phyloP scores from a whole-genome alignment of 257 asterid genomes.

The Misopates orontium region DNA sequence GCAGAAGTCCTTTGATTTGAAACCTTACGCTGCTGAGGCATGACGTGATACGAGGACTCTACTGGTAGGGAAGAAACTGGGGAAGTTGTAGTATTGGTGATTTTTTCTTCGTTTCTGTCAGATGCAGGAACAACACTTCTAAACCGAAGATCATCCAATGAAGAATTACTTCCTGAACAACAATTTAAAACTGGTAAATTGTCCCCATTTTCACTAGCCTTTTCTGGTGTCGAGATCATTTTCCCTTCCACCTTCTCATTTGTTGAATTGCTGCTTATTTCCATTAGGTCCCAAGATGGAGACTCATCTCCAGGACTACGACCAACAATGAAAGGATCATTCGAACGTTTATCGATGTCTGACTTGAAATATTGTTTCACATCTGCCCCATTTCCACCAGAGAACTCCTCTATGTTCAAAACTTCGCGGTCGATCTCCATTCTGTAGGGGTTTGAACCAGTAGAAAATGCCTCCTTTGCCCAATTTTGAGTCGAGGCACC shows the following conservation, averaged over 20 bases:
- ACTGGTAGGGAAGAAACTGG: background rate
- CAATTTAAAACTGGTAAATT: slow-evolving; percentile 6
- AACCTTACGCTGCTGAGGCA: background rate
- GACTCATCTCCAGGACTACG: slow-evolving; percentile 14
- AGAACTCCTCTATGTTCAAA: no score
- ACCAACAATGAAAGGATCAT: slow-evolving; percentile 8
- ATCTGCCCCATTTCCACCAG: background rate
- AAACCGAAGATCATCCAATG: slow-evolving; percentile 7
- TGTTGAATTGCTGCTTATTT: slow-evolving; percentile 6
- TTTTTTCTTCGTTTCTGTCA: background rate
- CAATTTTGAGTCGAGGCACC: no score
- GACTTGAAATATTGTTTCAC: slow-evolving; percentile 11
- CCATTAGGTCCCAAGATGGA: slow-evolving; percentile 23
- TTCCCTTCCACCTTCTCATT: slow-evolving; percentile 13
- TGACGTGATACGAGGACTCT: background rate
- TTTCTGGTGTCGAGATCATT: slow-evolving; percentile 26
- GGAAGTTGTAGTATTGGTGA: slow-evolving; percentile 3
- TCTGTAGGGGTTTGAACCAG: no score
- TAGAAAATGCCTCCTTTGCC: no score
- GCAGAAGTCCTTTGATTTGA: slow-evolving; percentile 1
- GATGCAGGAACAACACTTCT: slow-evolving; percentile 19
- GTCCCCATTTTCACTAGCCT: slow-evolving; percentile 11
- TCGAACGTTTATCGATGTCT: slow-evolving; percentile 5
- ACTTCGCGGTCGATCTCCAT: no score
- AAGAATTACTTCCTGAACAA: slow-evolving; percentile 18